A percentile compares a stretch with the other conserved stretches of the same genome.
phyloP scores from a whole-genome alignment of 176 grass and related monocot genomes.

The Musa schizocarpa region DNA sequence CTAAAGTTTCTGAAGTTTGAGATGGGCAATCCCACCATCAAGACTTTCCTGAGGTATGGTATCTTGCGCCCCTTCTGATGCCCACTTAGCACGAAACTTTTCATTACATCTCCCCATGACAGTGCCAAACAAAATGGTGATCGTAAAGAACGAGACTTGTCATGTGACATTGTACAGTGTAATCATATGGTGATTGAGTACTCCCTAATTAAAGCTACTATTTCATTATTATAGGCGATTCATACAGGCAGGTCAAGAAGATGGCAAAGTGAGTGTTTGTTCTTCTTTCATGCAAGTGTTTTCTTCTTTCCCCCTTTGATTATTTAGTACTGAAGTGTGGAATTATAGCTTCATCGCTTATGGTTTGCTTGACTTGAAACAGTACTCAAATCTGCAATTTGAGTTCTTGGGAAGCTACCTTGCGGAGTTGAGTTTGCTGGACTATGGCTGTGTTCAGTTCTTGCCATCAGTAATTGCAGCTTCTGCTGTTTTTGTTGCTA shows the following conservation, averaged over 20 bases:
- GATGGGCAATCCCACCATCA: conserved; percentile 11
- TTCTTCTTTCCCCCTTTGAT: not conserved
- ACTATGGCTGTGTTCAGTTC: conserved; percentile 7
- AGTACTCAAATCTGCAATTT: not conserved
- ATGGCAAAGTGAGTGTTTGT: conserved; percentile 41
- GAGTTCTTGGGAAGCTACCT: conserved; percentile 7
- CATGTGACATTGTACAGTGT: no score
- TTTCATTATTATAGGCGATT: conserved; percentile 48
- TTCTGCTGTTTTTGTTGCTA: conserved; percentile 8
- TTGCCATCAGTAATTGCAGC: conserved; percentile 9
- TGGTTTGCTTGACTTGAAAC: not conserved
- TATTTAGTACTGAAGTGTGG: no score
- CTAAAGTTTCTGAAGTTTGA: conserved; percentile 15
- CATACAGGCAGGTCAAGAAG: conserved; percentile 37
- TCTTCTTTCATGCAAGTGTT: not conserved
- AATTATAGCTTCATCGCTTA: conserved; percentile 10
- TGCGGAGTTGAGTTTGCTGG: conserved; percentile 12
- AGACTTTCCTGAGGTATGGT: conserved; percentile 18
- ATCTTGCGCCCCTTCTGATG: no score
- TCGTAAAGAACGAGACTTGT: no score
- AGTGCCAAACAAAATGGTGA: no score
- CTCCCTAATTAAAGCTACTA: not conserved
- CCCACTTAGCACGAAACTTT: no score
- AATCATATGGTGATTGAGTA: no score
- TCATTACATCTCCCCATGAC: no score